phyloP scores from a whole-genome alignment of 768 basidiomycete species.

The Naganishia vishniacii region DNA sequence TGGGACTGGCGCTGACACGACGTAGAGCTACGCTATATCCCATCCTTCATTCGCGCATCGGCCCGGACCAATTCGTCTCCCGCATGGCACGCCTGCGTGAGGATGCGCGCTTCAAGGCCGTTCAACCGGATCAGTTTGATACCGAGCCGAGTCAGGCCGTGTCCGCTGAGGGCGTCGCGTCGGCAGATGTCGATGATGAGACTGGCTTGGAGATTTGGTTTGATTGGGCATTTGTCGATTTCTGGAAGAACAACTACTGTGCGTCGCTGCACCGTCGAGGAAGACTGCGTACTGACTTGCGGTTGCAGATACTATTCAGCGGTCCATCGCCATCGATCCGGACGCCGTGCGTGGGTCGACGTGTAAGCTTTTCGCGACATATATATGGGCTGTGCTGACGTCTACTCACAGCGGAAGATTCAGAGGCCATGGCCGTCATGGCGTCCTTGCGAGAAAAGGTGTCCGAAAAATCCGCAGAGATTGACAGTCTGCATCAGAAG shows the following conservation, averaged over 20 bases:
- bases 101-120: slow-evolving; percentile 83
- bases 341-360: slow-evolving; percentile 45
- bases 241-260: slow-evolving; percentile 98
- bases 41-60: slow-evolving; percentile 75
- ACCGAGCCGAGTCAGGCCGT: slow-evolving; percentile 33
- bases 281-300: not conserved
- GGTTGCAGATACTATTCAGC: slow-evolving; percentile 49
- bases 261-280: slow-evolving; percentile 41
- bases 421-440: slow-evolving; percentile 75
- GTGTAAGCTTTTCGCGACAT: slow-evolving; percentile 29
- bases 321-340: slow-evolving; percentile 51
- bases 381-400: not conserved
- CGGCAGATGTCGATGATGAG: slow-evolving; percentile 57
- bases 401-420: slow-evolving; percentile 51
- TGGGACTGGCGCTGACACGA: not conserved
- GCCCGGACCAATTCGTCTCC: slow-evolving; percentile 79
- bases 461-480: slow-evolving; percentile 61
- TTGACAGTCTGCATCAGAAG: slow-evolving; percentile 48
- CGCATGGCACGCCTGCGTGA: slow-evolving; percentile 82
- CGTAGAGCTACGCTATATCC: slow-evolving; percentile 75
- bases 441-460: slow-evolving; percentile 77
- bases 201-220: slow-evolving; percentile 75
- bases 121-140: slow-evolving; percentile 79
- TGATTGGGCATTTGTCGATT: slow-evolving; percentile 96
- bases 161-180: slow-evolving; percentile 28